Evolutionary conservation across 1,139 yeast species (phyloP), one percentile per base, ranked within the genome.

Genomic region (Pichia inconspicua): DNA sequence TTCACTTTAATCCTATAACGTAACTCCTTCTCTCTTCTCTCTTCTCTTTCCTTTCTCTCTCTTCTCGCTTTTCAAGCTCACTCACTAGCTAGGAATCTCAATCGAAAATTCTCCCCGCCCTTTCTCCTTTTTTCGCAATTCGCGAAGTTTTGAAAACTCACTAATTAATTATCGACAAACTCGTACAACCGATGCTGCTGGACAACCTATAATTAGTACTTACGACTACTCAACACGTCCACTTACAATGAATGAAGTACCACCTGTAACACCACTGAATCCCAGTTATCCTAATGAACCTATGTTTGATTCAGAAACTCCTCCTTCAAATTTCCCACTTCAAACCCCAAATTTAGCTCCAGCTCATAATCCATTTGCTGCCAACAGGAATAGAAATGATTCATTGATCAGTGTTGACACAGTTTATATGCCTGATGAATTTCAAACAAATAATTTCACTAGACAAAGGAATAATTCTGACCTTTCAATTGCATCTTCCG

Each of bases 401-500:
- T 58, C 61, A 1, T 43, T 57, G n/a, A 47, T 53, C 12, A 51
- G 61, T 40, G 40, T 52, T 38, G 51, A 54, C 43, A 53, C 62
- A 3, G 40, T 37, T 8, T 25, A 56, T 55, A n/a, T 51, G 48
- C 28, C 46, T 44, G 6, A 47, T 15, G 37, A 9, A 5, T 15
- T 8, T 15, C 25, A 12, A 9, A 4, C 17, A 12, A 19, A 19
- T 19, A 14, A 27, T 10, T 37, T 37, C 5, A 3, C 25, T 22
- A 37, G 27, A 37, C 40, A 37, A 22, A 17, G 40, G 9, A 37
- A 22, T 14, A 37, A 37, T 22, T 37, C 40, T 8, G 45, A 51
- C 4, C 53, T 55, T 5, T 61, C 65, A 4, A 43, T 61, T 15
- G 48, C 60, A 1, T 62, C 65, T 0, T 59, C 64, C 1, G 41